A percentile compares a stretch with the other conserved stretches of the same genome.
Evolutionary conservation across 148 eudicot genomes (phyloP).

Genomic region (Nepenthes gracilis): DNA sequence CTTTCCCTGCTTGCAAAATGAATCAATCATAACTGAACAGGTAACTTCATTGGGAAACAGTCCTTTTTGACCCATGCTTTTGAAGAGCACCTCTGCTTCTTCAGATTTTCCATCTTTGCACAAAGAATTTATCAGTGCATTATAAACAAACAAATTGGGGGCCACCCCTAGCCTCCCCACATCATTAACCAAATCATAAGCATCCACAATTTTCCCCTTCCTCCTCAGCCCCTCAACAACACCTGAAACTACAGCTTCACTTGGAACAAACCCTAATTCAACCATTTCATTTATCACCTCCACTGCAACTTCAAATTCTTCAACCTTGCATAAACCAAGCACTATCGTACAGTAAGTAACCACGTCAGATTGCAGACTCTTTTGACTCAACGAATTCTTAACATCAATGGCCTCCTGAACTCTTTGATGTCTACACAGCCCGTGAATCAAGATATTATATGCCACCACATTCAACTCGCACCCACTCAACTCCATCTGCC

Average conservation of each 20-base stretch:
- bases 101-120: slow-evolving; percentile 53
- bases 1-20: slow-evolving; percentile 48
- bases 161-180: slow-evolving; percentile 29
- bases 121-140: slow-evolving; percentile 50
- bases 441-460: slow-evolving; percentile 70
- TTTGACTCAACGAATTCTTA: slow-evolving; percentile 31
- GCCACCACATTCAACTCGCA: slow-evolving; percentile 42
- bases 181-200: slow-evolving; percentile 38
- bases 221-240: slow-evolving; percentile 70
- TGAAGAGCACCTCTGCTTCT: slow-evolving; percentile 42
- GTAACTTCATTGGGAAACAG: slow-evolving; percentile 55
- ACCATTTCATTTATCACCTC: slow-evolving; percentile 53
- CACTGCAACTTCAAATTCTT: slow-evolving; percentile 32
- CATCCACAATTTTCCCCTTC: slow-evolving; percentile 35
- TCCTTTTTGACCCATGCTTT: slow-evolving; percentile 40
- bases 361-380: slow-evolving; percentile 55
- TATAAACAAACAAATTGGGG: slow-evolving; percentile 60
- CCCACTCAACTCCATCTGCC: slow-evolving; percentile 35
- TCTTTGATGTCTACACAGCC: slow-evolving; percentile 50
- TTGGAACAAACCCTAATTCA: slow-evolving; percentile 48
- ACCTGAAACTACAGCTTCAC: slow-evolving; percentile 52
- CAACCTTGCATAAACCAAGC: slow-evolving; percentile 51
- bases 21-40: slow-evolving; percentile 48
- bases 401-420: slow-evolving; percentile 55
- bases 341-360: slow-evolving; percentile 65